Conservation (phyloP, 2,329 filamentous ascomycete species). For the Calonectria leucothoes region DNA sequence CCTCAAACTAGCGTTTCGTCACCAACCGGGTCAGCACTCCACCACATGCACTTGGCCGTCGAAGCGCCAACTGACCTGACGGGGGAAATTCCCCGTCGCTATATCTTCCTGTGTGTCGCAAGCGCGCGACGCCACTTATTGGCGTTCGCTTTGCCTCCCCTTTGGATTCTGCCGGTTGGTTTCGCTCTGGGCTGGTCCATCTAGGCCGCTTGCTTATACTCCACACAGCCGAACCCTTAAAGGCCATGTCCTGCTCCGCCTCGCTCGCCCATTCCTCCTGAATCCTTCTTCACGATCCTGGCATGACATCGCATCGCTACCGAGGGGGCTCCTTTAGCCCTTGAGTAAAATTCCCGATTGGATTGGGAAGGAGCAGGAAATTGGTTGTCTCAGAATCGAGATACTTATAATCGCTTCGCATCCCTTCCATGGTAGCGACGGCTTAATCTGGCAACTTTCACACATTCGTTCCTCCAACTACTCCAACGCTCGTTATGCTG, state of each 20-base stretch:
- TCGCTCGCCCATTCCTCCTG: not conserved
- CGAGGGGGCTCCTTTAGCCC: not conserved
- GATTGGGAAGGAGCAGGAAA: constrained; percentile 3
- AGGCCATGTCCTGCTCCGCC: constrained; percentile 3
- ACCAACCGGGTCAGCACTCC: constrained; percentile 25
- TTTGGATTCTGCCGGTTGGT: not conserved
- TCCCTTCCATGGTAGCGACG: constrained; percentile 8
- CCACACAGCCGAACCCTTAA: not conserved
- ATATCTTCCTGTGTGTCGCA: not conserved
- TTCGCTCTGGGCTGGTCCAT: not conserved
- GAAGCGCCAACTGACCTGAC: constrained; percentile 20
- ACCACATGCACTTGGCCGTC: constrained; percentile 18
- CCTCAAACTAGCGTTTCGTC: constrained; percentile 28
- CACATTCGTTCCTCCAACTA: constrained; percentile 1
- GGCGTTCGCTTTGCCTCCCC: constrained; percentile 1
- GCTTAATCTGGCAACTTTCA: constrained; percentile 3
- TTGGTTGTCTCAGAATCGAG: not conserved
- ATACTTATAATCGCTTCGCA: not conserved
- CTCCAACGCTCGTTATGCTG: constrained; percentile 30
- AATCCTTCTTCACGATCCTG: not conserved
- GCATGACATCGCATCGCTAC: not conserved
- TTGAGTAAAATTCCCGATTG: not conserved
- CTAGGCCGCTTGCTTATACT: not conserved
- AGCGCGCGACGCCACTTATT: constrained; percentile 12
- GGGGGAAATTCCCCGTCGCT: constrained; percentile 18